Percentiles rank a stretch among this genome's conserved stretches.
Evolutionary conservation across 139 green algal species (phyloP).

Genomic region (Chlorella sp.): DNA sequence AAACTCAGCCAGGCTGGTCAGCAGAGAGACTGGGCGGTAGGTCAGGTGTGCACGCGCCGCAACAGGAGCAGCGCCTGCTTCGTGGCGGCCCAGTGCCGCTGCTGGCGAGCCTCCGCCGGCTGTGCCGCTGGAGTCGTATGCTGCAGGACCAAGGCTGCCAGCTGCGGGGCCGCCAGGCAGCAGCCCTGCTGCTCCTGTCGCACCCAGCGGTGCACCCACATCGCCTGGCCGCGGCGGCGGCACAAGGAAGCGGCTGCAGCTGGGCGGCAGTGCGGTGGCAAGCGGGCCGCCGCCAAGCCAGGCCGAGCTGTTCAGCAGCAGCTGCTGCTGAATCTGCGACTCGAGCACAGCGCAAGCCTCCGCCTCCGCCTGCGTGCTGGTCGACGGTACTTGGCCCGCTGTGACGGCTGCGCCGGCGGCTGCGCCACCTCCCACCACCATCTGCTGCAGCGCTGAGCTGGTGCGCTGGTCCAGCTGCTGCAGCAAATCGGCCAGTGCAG

Average conservation of each 20-base stretch:
- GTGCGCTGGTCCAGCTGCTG: background rate
- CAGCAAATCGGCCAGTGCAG: background rate
- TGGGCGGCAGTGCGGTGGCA: background rate
- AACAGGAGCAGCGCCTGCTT: background rate
- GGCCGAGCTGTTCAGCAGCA: background rate
- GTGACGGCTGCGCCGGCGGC: background rate
- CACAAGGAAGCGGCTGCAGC: conserved; percentile 18
- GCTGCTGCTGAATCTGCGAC: background rate
- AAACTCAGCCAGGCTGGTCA: conserved; percentile 39
- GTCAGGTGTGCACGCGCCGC: conserved; percentile 5
- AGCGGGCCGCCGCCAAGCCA: background rate
- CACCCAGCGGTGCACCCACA: background rate
- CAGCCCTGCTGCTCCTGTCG: background rate
- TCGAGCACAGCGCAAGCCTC: background rate
- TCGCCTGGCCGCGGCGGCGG: background rate
- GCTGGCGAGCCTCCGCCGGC: background rate
- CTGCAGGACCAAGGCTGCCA: too few species aligned
- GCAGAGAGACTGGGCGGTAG: conserved; percentile 4
- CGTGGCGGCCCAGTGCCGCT: background rate
- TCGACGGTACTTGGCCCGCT: background rate
- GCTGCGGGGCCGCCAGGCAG: background rate
- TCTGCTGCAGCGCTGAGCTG: background rate
- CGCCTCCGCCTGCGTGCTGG: background rate
- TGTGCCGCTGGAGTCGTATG: background rate
- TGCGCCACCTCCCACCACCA: background rate